phyloP scores from a whole-genome alignment of 1,284 basidiomycete species.

The Fomitopsis pinicola region DNA sequence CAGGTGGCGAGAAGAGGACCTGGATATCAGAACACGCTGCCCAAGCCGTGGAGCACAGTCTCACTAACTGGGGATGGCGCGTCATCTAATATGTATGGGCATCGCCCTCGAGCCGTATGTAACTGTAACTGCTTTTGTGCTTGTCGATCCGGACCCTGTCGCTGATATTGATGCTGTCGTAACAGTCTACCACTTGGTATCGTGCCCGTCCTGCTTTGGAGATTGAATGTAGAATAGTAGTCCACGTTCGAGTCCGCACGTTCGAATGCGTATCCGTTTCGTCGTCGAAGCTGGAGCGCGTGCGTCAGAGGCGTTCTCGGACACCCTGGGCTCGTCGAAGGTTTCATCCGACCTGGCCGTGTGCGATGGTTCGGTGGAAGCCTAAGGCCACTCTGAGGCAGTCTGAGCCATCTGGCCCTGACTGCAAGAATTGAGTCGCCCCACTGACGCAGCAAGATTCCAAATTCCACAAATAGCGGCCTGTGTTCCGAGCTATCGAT shows the following conservation, averaged over 20 bases:
- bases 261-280: not conserved
- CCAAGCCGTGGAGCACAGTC: conserved; percentile 50
- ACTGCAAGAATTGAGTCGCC: no score
- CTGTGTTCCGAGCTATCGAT: conserved; percentile 1
- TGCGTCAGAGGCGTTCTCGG: not conserved
- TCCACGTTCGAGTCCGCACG: not conserved
- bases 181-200: not conserved
- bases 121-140: conserved; percentile 1
- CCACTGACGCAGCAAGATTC: not conserved
- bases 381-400: not conserved
- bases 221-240: not conserved
- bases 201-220: not conserved
- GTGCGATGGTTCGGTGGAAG: not conserved
- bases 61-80: conserved; percentile 71
- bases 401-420: not conserved
- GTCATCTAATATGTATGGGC: conserved; percentile 44
- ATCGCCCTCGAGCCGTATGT: not conserved
- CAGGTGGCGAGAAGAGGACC: conserved; percentile 14
- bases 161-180: not conserved
- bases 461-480: not conserved
- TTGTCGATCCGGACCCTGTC: not conserved
- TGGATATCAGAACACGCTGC: conserved; percentile 57
- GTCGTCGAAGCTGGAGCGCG: not conserved
- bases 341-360: not conserved
- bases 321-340: not conserved